A percentile compares a stretch with the other conserved stretches of the same genome.
These are phyloP conservation scores for Avena insularis DNA, from an alignment of 176 grass and related monocot genomes.

Conservation along the genomic window DNA sequence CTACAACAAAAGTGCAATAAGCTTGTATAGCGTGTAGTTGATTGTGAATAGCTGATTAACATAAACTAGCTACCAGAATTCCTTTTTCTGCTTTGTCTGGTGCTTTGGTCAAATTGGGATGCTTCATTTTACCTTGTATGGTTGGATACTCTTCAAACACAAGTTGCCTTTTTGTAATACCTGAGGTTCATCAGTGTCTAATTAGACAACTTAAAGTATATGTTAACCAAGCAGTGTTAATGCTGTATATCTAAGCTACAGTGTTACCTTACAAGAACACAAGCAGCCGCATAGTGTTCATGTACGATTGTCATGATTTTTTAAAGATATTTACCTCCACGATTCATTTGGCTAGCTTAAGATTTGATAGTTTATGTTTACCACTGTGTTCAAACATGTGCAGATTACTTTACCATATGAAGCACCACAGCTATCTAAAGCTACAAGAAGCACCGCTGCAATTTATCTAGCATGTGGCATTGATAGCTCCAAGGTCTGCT, in stretches of 20 bases:
- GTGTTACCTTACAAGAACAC: constrained; percentile 26
- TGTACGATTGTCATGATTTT: constrained; percentile 13
- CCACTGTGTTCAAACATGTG: constrained; percentile 12
- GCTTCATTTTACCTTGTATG: constrained; percentile 36
- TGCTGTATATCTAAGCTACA: constrained; percentile 7
- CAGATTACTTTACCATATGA: constrained; percentile 98
- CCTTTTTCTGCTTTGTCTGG: background rate
- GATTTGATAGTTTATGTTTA: constrained; percentile 1
- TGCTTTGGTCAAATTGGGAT: constrained; percentile 9
- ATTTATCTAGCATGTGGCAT: constrained; percentile 96
- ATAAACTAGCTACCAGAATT: constrained; percentile 11
- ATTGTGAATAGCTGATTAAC: constrained; percentile 34
- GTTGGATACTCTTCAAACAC: constrained; percentile 4
- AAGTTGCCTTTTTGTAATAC: constrained; percentile 27
- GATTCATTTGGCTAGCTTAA: background rate
- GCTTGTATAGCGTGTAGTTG: constrained; percentile 17
- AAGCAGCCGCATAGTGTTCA: background rate
- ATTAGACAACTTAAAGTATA: constrained; percentile 11
- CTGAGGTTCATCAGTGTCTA: constrained; percentile 4
- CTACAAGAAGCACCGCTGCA: constrained; percentile 95
- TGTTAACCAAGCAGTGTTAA: constrained; percentile 1
- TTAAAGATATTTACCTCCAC: background rate
- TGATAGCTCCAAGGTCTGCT: constrained; percentile 87
- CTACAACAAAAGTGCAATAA: constrained; percentile 3
- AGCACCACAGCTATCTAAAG: constrained; percentile 71